These are phyloP conservation scores for Candida xyloterini DNA, from an alignment of 805 yeast genomes.

Conservation along the genomic window DNA sequence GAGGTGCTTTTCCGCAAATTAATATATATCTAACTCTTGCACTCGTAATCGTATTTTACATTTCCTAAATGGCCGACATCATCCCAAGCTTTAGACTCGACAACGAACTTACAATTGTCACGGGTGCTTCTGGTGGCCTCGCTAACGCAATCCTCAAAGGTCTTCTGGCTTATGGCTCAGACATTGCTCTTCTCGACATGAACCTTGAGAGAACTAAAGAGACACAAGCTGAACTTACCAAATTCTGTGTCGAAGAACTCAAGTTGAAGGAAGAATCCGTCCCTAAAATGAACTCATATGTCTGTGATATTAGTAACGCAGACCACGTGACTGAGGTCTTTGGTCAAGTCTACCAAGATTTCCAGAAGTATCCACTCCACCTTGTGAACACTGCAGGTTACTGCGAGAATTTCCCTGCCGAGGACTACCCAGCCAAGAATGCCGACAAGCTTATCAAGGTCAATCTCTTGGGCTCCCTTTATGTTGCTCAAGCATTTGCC, in stretches of 20 bases:
- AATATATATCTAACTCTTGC: neutral
- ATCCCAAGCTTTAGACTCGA: conserved; percentile 67
- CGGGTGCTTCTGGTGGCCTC: conserved; percentile 83
- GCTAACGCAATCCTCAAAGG: conserved; percentile 65
- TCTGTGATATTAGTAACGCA: conserved; percentile 70
- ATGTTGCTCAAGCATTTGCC: conserved; percentile 72
- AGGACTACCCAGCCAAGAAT: conserved; percentile 68
- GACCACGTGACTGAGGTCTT: conserved; percentile 55
- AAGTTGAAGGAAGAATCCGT: conserved; percentile 25
- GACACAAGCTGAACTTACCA: conserved; percentile 46
- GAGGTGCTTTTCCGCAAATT: neutral
- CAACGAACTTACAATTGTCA: conserved; percentile 66
- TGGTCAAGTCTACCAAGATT: conserved; percentile 51
- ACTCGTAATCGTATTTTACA: neutral
- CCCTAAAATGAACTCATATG: conserved; percentile 57
- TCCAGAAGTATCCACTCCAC: conserved; percentile 59
- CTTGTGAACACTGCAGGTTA: conserved; percentile 82
- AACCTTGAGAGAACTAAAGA: conserved; percentile 55
- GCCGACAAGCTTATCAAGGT: conserved; percentile 69
- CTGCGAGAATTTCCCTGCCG: conserved; percentile 76
- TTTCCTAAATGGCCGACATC: conserved; percentile 27
- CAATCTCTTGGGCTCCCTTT: conserved; percentile 70
- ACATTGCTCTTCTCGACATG: conserved; percentile 69
- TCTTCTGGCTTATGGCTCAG: conserved; percentile 72
- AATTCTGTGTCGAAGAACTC: conserved; percentile 28